Base-by-base conservation (phyloP, 768 basidiomycete genomes). In the Pholiota molesta region DNA sequence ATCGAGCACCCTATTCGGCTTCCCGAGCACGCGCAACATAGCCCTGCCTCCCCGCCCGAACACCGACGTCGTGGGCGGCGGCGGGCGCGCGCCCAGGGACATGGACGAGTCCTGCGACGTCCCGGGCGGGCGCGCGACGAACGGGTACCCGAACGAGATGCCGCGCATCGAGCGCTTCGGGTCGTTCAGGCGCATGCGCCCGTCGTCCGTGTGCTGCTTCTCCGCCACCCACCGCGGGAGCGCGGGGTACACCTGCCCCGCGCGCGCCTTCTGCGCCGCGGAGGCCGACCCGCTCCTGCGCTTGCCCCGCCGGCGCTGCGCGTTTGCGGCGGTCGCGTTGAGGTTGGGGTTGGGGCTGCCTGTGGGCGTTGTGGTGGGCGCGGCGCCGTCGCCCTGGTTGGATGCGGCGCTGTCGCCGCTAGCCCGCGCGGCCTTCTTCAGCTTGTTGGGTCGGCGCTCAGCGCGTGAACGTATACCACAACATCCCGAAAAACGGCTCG, bases 131-230 rank as follows among this genome's bases (percentile, higher is more conserved):
- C 85, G 81, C 2, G 85, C 78, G 39, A 88, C 77, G 64, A 88
- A 87, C 14, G 88, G 88, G 62, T 88, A 86, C 14, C 86, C 83
- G 62, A 81, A 82, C 16, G 78, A 81, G 44, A 82, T 81, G 0
- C 81, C 81, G 54, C 75, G 74, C 71, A 81, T 59, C 2, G 78
- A 72, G 59, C 79, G 74, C 71, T 79, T 80, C 44, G 81, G 74
- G 68, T 79, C 76, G 69, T 81, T 75, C 67, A 81, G 61, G 67
- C 77, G 65, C 71, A 80, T 71, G 62, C 81, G 71, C 52, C 78
- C 77, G 59, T 78, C 75, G 56, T 79, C 75, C 39, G 79, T 75
- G 62, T 74, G 72, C 68, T 82, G 75, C 67, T 75, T 81, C 71
- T 77, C 83, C 60, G 74, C 75, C 37, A 76, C 78, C 79, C 76